Evolutionary conservation across 805 yeast genomes (phyloP).

Genomic region (Schizosaccharomyces octosporus): DNA sequence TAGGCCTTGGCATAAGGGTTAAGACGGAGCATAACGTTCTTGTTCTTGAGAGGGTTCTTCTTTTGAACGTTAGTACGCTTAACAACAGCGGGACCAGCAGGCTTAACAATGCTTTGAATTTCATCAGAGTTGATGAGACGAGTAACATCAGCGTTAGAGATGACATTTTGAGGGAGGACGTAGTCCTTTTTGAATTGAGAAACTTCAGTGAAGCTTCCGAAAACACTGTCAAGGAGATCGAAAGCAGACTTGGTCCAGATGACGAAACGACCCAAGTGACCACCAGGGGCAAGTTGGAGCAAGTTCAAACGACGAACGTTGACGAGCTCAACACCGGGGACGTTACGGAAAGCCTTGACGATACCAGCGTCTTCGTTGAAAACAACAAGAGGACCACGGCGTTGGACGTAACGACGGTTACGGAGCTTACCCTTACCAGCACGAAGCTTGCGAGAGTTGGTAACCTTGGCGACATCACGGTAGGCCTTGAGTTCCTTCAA

Average conservation of each 20-base stretch:
- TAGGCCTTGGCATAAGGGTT: slow-evolving; percentile 97
- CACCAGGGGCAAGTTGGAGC: slow-evolving; percentile 99
- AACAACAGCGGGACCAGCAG: slow-evolving; percentile 82
- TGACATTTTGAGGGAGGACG: slow-evolving; percentile 81
- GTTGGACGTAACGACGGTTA: slow-evolving; percentile 98
- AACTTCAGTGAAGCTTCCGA: slow-evolving; percentile 76
- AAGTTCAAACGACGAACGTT: slow-evolving; percentile 78
- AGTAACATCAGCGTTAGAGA: slow-evolving; percentile 85
- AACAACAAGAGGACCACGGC: slow-evolving; percentile 98
- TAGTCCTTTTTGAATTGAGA: slow-evolving; percentile 60
- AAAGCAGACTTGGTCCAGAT: slow-evolving; percentile 99
- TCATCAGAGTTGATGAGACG: slow-evolving; percentile 97
- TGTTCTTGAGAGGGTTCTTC: slow-evolving; percentile 99
- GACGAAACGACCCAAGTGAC: slow-evolving; percentile 97
- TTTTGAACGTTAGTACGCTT: slow-evolving; percentile 87
- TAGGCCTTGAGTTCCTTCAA: slow-evolving; percentile 97
- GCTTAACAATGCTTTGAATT: slow-evolving; percentile 89
- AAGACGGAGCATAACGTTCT: slow-evolving; percentile 89
- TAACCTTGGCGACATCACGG: slow-evolving; percentile 91
- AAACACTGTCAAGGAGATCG: slow-evolving; percentile 84
- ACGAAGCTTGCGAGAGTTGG: slow-evolving; percentile 95
- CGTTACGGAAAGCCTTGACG: slow-evolving; percentile 96
- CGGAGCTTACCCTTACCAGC: slow-evolving; percentile 99
- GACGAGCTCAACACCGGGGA: slow-evolving; percentile 98
- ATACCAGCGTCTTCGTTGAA: slow-evolving; percentile 87